Conservation (phyloP, 306 rosid genomes). For the Crotalaria pallida region DNA sequence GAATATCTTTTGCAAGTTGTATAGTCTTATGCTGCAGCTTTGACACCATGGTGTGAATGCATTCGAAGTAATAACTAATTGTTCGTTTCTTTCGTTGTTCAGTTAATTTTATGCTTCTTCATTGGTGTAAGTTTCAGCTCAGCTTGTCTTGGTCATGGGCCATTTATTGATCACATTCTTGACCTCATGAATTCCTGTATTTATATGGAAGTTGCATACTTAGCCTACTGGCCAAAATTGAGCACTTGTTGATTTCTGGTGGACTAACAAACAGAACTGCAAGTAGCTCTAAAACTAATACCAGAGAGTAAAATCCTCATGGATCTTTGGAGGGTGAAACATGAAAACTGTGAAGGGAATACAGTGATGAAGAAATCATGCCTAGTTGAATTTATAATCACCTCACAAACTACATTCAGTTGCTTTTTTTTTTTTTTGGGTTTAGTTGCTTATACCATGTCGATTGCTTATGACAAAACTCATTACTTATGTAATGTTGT, state of each 20-base stretch:
- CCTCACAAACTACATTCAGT: too few relatives aligned
- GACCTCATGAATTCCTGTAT: not conserved
- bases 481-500: too few relatives aligned
- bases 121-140: not conserved
- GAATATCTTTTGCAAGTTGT: slow-evolving; percentile 71
- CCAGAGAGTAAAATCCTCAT: slow-evolving; percentile 60
- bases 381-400: too few relatives aligned
- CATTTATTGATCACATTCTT: not conserved
- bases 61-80: slow-evolving; percentile 46
- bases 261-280: slow-evolving; percentile 24
- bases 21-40: slow-evolving; percentile 60
- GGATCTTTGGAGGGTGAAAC: slow-evolving; percentile 51
- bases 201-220: not conserved
- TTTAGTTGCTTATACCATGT: too few relatives aligned
- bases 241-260: not conserved
- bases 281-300: slow-evolving; percentile 72
- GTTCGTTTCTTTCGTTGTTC: not conserved
- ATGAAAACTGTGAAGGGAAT: slow-evolving; percentile 39
- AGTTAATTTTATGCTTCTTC: not conserved
- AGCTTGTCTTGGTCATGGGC: not conserved
- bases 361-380: too few relatives aligned
- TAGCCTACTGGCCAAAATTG: not conserved
- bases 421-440: too few relatives aligned
- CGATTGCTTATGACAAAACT: too few relatives aligned
- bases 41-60: slow-evolving; percentile 91